Conservation (phyloP, 805 yeast species). For the Scheffersomyces amazonensis region DNA sequence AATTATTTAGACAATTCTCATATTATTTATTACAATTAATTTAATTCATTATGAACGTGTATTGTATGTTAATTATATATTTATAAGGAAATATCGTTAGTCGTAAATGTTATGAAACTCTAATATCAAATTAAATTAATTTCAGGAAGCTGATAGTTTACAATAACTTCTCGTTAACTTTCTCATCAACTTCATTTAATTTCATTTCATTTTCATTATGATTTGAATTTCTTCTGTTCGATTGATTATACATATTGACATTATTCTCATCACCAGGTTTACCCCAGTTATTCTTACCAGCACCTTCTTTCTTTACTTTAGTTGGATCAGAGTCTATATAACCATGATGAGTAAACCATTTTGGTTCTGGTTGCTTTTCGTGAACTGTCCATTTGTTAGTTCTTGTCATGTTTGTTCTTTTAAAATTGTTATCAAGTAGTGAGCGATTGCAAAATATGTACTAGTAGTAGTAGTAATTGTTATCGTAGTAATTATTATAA, state of each 20-base stretch:
- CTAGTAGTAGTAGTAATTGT: background rate
- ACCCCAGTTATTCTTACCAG: slow-evolving; percentile 91
- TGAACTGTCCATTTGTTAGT: slow-evolving; percentile 74
- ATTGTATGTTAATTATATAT: too few relatives aligned
- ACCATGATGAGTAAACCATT: slow-evolving; percentile 80
- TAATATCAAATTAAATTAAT: too few relatives aligned
- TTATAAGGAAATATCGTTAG: too few relatives aligned
- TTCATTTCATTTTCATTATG: slow-evolving; percentile 31
- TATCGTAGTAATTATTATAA: background rate
- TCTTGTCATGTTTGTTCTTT: slow-evolving; percentile 56
- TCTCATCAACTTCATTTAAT: slow-evolving; percentile 18
- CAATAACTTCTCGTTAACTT: background rate
- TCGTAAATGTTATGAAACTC: too few relatives aligned
- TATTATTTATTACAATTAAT: too few relatives aligned
- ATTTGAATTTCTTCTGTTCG: slow-evolving; percentile 39
- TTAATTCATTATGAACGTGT: too few relatives aligned
- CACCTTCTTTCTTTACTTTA: slow-evolving; percentile 77
- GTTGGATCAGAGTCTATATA: slow-evolving; percentile 66
- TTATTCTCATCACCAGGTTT: slow-evolving; percentile 55
- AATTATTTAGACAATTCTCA: too few relatives aligned
- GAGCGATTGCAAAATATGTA: too few relatives aligned
- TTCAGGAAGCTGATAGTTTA: background rate
- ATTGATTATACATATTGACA: slow-evolving; percentile 11
- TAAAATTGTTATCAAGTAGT: background rate
- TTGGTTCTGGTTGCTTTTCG: slow-evolving; percentile 57